phyloP scores from a whole-genome alignment of 2,329 filamentous ascomycete genomes.

The Talaromyces sp. region DNA sequence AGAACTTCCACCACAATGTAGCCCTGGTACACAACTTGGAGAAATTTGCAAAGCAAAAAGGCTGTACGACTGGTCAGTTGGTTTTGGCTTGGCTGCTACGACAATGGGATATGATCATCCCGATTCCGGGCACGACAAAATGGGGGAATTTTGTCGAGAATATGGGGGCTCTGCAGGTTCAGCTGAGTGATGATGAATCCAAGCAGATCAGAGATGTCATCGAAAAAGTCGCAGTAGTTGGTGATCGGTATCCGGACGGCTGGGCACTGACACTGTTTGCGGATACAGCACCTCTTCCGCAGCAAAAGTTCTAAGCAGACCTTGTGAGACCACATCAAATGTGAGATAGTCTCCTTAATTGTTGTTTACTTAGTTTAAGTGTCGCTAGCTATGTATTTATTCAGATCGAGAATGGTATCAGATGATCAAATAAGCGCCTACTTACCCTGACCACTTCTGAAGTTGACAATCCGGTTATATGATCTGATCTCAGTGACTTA shows the following conservation, averaged over 20 bases:
- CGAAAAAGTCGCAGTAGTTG: background rate
- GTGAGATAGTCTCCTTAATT: no score
- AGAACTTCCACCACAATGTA: constrained; percentile 47
- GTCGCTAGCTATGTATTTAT: no score
- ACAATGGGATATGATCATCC: background rate
- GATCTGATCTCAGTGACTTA: no score
- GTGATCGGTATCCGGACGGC: background rate
- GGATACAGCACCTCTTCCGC: background rate
- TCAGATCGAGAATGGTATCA: no score
- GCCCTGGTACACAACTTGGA: constrained; percentile 30
- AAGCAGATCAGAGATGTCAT: background rate
- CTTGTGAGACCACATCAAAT: no score
- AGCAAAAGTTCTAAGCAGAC: background rate
- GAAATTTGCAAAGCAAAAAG: background rate
- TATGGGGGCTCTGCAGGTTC: background rate
- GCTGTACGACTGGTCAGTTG: background rate
- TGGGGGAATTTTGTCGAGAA: background rate
- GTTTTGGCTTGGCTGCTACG: background rate
- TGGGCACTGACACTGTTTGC: constrained; percentile 1
- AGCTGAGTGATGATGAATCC: background rate
- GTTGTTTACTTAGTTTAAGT: no score
- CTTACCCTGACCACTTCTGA: no score
- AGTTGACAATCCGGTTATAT: no score
- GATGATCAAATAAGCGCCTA: no score
- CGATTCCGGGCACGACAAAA: background rate